Evolutionary conservation across 2,329 filamentous ascomycete species (phyloP).

Genomic region (Stachybotrys elegans): DNA sequence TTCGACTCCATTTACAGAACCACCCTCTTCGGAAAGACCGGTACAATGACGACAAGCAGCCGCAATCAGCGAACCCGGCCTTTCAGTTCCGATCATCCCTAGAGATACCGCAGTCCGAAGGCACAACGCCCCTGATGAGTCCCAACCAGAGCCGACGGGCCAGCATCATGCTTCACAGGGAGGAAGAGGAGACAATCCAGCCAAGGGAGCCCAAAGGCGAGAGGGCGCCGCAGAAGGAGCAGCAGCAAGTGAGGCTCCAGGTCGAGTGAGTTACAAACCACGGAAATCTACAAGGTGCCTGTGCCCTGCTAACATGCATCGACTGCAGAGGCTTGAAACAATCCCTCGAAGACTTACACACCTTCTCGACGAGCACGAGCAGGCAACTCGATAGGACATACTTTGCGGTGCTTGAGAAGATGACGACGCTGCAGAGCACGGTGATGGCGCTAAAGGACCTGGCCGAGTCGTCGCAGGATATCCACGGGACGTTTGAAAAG

Average conservation of each 20-base stretch:
- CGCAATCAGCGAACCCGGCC: conserved; percentile 19
- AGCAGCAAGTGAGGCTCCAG: conserved; percentile 20
- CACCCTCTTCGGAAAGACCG: conserved; percentile 19
- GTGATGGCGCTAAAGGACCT: conserved; percentile 62
- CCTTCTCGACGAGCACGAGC: conserved; percentile 58
- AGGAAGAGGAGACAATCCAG: conserved; percentile 20
- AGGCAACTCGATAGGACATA: conserved; percentile 68
- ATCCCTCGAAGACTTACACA: conserved; percentile 48
- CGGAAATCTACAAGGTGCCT: no score
- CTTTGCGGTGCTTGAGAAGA: conserved; percentile 66
- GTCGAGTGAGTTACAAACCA: conserved; percentile 22
- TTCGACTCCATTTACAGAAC: conserved; percentile 34
- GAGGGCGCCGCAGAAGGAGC: conserved; percentile 31
- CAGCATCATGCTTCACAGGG: conserved; percentile 30
- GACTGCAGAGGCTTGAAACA: conserved; percentile 43
- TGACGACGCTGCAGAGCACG: conserved; percentile 58
- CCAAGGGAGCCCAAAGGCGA: conserved; percentile 29
- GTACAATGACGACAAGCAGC: conserved; percentile 22
- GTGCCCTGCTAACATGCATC: no score
- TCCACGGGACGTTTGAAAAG: conserved; percentile 53
- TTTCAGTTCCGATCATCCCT: conserved; percentile 33
- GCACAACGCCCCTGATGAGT: conserved; percentile 36
- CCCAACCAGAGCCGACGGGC: conserved; percentile 37
- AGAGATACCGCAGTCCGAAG: conserved; percentile 41
- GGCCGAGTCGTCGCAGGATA: conserved; percentile 53